Conservation (phyloP, 306 rosid genomes). For the Quercus engelmannii region DNA sequence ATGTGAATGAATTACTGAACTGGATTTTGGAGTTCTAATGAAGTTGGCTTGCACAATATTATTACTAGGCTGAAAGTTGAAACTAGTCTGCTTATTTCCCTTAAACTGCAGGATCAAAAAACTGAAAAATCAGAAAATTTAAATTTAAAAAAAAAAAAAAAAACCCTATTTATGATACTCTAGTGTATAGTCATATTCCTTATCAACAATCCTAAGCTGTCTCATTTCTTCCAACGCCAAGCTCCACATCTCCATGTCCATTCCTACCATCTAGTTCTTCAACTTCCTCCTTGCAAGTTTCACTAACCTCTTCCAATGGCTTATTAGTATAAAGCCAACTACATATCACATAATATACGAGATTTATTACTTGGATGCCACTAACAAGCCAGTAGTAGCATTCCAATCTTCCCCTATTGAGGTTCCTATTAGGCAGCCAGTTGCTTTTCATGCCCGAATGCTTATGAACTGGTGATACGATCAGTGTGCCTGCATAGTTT, state of each 20-base stretch:
- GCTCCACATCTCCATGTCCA: constrained; percentile 3
- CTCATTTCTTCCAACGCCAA: not conserved
- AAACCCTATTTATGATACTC: no score
- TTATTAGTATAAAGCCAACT: constrained; percentile 55
- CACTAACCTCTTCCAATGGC: constrained; percentile 52
- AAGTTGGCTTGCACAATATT: no score
- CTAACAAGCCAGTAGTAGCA: constrained; percentile 55
- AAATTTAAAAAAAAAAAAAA: no score
- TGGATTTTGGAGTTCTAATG: no score
- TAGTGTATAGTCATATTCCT: no score
- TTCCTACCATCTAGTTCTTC: constrained; percentile 19
- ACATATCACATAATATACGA: constrained; percentile 50
- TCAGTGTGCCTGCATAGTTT: constrained; percentile 48
- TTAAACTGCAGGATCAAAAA: no score
- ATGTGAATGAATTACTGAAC: no score
- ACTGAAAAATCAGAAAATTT: no score
- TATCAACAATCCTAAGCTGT: not conserved
- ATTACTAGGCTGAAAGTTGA: no score
- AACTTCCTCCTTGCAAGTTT: constrained; percentile 25
- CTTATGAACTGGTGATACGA: constrained; percentile 55
- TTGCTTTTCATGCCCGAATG: constrained; percentile 41
- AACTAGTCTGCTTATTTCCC: no score
- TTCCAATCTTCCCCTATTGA: constrained; percentile 71
- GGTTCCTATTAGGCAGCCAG: constrained; percentile 77
- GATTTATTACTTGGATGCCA: constrained; percentile 62